Evolutionary conservation across 2,329 filamentous ascomycete genomes (phyloP).

Genomic region (Hypoxylon sp.): DNA sequence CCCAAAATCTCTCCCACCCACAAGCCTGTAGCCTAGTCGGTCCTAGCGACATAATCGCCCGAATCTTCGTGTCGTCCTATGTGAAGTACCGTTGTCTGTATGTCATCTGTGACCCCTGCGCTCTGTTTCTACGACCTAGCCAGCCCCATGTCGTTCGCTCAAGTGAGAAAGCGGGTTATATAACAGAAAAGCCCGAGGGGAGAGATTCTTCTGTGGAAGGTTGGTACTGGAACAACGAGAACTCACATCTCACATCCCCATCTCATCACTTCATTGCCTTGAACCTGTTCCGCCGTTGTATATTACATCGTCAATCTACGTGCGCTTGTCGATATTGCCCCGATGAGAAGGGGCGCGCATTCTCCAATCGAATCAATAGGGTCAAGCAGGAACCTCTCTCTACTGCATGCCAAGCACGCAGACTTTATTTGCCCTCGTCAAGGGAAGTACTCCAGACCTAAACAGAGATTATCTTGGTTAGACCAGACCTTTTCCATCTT

Average conservation of each 20-base stretch:
- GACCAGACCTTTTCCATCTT: slow-evolving; percentile 56
- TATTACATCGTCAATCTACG: slow-evolving; percentile 61
- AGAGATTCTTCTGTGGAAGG: slow-evolving; percentile 44
- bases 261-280: slow-evolving; percentile 47
- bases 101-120: slow-evolving; percentile 46
- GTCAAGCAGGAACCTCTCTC: slow-evolving; percentile 54
- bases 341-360: slow-evolving; percentile 53
- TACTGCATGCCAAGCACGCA: slow-evolving; percentile 60
- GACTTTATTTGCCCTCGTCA: slow-evolving; percentile 52
- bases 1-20: slow-evolving; percentile 38
- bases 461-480: slow-evolving; percentile 52
- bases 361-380: slow-evolving; percentile 58
- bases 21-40: slow-evolving; percentile 46
- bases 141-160: slow-evolving; percentile 47
- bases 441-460: slow-evolving; percentile 50
- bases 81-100: slow-evolving; percentile 40
- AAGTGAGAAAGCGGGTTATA: slow-evolving; percentile 51
- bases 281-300: slow-evolving; percentile 57
- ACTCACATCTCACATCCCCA: slow-evolving; percentile 49
- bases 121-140: slow-evolving; percentile 43
- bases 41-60: slow-evolving; percentile 44
- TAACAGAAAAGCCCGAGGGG: slow-evolving; percentile 49
- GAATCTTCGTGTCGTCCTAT: slow-evolving; percentile 38
- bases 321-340: slow-evolving; percentile 61
- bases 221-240: slow-evolving; percentile 46